Conservation (phyloP, 345 rosid genomes). For the Syzygium jambos region DNA sequence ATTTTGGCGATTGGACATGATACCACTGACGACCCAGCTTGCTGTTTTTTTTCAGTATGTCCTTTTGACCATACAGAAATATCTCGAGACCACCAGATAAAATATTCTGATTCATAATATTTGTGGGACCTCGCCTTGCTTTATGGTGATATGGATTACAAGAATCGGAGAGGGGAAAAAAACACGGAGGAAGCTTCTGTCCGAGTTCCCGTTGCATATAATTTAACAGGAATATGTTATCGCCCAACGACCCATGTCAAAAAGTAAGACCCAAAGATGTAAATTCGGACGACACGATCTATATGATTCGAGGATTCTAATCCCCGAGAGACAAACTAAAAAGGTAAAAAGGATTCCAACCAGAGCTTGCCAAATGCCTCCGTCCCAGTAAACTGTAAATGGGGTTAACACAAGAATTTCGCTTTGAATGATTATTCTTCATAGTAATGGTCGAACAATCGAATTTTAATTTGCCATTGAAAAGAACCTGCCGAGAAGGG, state of each 20-base stretch:
- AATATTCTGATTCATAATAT: neutral
- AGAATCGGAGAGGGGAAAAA: neutral
- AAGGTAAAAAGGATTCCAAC: neutral
- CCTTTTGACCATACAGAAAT: neutral
- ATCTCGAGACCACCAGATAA: neutral
- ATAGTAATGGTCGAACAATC: constrained; percentile 8
- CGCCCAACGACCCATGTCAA: neutral
- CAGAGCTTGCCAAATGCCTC: neutral
- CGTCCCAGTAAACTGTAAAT: neutral
- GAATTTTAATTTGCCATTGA: constrained; percentile 4
- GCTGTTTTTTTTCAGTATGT: neutral
- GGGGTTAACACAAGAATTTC: neutral
- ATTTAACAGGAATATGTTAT: neutral
- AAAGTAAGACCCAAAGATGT: neutral
- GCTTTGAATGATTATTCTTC: neutral
- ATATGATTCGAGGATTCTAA: neutral
- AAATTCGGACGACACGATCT: neutral
- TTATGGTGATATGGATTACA: neutral
- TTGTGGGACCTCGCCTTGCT: neutral
- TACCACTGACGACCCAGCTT: neutral
- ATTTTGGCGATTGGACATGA: neutral
- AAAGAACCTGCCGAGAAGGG: constrained; percentile 9
- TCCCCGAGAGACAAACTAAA: neutral
- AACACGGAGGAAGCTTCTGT: neutral
- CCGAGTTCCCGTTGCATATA: neutral